phyloP scores from a whole-genome alignment of 148 eudicot genomes.

The Bassia scoparia region DNA sequence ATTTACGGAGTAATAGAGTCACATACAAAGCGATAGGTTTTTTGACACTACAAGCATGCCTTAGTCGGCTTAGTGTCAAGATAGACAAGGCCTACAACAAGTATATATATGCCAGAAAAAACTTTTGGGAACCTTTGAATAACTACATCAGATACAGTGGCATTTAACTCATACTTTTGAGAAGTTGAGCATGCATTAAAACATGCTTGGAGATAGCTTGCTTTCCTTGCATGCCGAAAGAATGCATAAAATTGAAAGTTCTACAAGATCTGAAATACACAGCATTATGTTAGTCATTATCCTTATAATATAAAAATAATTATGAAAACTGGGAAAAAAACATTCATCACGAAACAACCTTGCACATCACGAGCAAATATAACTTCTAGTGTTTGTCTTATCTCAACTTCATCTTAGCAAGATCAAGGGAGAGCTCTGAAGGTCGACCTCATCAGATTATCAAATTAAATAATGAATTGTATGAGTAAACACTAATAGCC shows the following conservation, averaged over 20 bases:
- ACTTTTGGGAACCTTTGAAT: not conserved
- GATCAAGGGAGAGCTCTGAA: slow-evolving; percentile 96
- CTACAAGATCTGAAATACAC: slow-evolving; percentile 78
- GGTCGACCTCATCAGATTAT: slow-evolving; percentile 77
- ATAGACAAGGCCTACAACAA: not conserved
- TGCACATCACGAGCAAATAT: slow-evolving; percentile 90
- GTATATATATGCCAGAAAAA: not conserved
- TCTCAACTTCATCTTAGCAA: slow-evolving; percentile 87
- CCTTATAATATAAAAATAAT: slow-evolving; percentile 15
- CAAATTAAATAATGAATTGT: slow-evolving; percentile 18
- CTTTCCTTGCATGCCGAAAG: slow-evolving; percentile 84
- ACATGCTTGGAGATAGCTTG: slow-evolving; percentile 94
- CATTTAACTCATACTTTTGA: slow-evolving; percentile 57
- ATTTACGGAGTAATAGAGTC: not conserved
- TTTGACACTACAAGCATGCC: not conserved
- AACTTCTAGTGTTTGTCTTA: slow-evolving; percentile 85
- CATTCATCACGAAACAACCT: slow-evolving; percentile 44
- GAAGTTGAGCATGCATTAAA: slow-evolving; percentile 98
- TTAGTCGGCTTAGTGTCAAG: not conserved
- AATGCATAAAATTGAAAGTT: slow-evolving; percentile 91
- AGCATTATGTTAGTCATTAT: slow-evolving; percentile 20
- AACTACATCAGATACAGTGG: slow-evolving; percentile 8
- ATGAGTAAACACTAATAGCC: too few relatives aligned
- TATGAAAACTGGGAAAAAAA: slow-evolving; percentile 14
- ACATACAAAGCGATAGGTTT: not conserved